phyloP scores from a whole-genome alignment of 164 flowering plant genomes.

The Nymphaea thermarum region DNA sequence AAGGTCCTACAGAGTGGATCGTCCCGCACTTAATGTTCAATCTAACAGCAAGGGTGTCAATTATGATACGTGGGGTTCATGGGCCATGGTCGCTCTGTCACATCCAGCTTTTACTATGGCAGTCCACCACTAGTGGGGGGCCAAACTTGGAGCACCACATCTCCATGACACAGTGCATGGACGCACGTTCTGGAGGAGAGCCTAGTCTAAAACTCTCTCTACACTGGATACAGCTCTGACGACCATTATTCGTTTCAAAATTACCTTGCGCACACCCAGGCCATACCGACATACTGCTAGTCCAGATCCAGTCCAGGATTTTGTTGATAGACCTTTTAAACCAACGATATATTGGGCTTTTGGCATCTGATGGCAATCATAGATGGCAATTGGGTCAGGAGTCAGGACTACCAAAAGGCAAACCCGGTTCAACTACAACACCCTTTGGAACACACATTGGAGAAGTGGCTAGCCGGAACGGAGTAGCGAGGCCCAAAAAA shows the following conservation, averaged over 20 bases:
- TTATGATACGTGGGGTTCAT: neutral
- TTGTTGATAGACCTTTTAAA: too few relatives aligned
- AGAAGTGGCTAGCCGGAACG: too few relatives aligned
- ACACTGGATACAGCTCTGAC: neutral
- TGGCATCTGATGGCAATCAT: too few relatives aligned
- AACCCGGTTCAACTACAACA: too few relatives aligned
- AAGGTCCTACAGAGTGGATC: neutral
- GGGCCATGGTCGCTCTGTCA: neutral
- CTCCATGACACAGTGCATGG: neutral
- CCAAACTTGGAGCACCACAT: neutral
- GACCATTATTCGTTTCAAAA: neutral
- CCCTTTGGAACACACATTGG: too few relatives aligned
- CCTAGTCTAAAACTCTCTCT: neutral
- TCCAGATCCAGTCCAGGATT: too few relatives aligned
- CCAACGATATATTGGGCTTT: too few relatives aligned
- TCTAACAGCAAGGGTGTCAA: neutral
- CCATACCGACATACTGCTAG: neutral
- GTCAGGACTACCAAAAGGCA: too few relatives aligned
- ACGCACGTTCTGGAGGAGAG: neutral
- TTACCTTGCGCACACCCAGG: neutral
- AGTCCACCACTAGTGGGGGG: neutral
- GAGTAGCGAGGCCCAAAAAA: too few relatives aligned
- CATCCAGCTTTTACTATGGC: neutral
- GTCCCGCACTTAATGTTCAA: neutral
- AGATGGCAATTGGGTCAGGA: too few relatives aligned